phyloP scores from a whole-genome alignment of 257 asterid species.

The Haberlea rhodopensis region DNA sequence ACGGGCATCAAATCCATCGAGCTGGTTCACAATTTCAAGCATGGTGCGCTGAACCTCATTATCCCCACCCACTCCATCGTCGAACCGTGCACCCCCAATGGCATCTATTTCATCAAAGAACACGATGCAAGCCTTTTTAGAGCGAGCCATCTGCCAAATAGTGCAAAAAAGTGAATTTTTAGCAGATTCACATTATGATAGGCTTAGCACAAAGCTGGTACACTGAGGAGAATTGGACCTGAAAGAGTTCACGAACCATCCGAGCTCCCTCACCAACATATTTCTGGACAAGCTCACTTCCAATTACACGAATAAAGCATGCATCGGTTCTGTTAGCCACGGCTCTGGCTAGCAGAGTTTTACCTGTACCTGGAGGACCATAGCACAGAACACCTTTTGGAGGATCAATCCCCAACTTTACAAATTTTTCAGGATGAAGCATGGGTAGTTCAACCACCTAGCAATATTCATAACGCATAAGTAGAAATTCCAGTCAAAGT shows the following conservation, averaged over 20 bases:
- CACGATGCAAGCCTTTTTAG: slow-evolving; percentile 96
- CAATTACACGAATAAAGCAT: slow-evolving; percentile 93
- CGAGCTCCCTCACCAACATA: slow-evolving; percentile 99
- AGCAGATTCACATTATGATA: background rate
- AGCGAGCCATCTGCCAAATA: slow-evolving; percentile 94
- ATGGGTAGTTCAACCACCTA: slow-evolving; percentile 98
- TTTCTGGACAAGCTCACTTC: slow-evolving; percentile 96
- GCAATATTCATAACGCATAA: slow-evolving; percentile 3
- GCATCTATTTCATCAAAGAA: slow-evolving; percentile 97
- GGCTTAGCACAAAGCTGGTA: background rate
- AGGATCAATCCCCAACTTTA: slow-evolving; percentile 95
- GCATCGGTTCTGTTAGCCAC: slow-evolving; percentile 99
- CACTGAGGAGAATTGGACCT: slow-evolving; percentile 41
- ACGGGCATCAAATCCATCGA: slow-evolving; percentile 98
- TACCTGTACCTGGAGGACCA: slow-evolving; percentile 99
- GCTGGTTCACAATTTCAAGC: slow-evolving; percentile 98
- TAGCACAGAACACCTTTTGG: slow-evolving; percentile 98
- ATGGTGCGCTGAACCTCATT: slow-evolving; percentile 98
- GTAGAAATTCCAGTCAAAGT: background rate
- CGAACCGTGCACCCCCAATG: slow-evolving; percentile 97
- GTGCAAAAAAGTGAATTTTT: background rate
- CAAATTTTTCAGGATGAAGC: slow-evolving; percentile 98
- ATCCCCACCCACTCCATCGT: slow-evolving; percentile 97
- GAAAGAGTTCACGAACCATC: slow-evolving; percentile 98
- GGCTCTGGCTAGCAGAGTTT: slow-evolving; percentile 92